phyloP scores from a whole-genome alignment of 2,329 filamentous ascomycete genomes.

The Talaromyces pinophilus region DNA sequence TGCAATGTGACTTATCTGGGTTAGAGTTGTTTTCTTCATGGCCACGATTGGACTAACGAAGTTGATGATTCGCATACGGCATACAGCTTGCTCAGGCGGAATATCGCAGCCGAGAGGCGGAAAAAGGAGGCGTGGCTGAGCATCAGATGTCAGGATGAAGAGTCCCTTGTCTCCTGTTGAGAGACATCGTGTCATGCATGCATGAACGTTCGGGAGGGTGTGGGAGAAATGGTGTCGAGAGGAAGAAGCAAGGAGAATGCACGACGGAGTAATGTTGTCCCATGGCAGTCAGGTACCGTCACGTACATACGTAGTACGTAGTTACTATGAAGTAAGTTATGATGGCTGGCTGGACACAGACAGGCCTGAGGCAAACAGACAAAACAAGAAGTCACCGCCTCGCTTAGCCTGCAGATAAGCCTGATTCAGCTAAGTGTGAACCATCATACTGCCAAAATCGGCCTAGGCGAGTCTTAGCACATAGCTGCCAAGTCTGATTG shows the following conservation, averaged over 20 bases:
- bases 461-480: background rate
- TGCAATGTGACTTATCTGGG: constrained; percentile 18
- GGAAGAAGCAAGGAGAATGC: background rate
- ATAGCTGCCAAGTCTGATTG: background rate
- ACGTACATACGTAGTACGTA: no score
- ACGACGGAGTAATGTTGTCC: constrained; percentile 17
- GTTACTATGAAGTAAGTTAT: no score
- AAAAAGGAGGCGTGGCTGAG: constrained; percentile 4
- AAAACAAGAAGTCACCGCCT: background rate
- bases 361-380: background rate
- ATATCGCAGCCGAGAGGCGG: background rate
- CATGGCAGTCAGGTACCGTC: constrained; percentile 9
- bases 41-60: background rate
- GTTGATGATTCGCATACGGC: background rate
- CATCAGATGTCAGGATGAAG: background rate
- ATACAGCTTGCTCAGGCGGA: background rate
- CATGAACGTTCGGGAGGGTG: constrained; percentile 9
- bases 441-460: background rate
- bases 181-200: background rate
- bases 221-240: background rate
- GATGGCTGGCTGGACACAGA: constrained; percentile 16
- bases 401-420: constrained; percentile 10
- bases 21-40: background rate
- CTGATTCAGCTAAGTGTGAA: background rate
- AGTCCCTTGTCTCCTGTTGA: background rate